Conservation (phyloP, 1,139 yeast species). For the Komagataea norvegica region DNA sequence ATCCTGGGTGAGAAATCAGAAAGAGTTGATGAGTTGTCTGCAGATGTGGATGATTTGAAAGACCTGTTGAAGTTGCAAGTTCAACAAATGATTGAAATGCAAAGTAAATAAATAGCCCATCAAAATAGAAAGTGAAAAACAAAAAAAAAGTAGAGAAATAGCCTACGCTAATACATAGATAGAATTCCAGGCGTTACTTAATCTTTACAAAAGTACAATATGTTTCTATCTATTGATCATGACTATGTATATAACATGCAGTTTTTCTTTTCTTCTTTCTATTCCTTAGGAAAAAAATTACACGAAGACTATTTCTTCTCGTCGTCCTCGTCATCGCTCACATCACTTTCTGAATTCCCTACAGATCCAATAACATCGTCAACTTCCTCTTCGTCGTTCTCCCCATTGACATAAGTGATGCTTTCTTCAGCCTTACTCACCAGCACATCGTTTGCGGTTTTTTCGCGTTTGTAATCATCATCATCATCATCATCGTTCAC, state of each 20-base stretch:
- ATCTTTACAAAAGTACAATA: too few relatives aligned
- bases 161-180: too few relatives aligned
- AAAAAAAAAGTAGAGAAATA: too few relatives aligned
- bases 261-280: constrained; percentile 18
- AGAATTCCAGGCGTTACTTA: too few relatives aligned
- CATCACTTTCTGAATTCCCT: constrained; percentile 24
- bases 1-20: constrained; percentile 88
- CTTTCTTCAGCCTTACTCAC: constrained; percentile 33
- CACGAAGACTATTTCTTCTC: too few relatives aligned
- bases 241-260: constrained; percentile 10
- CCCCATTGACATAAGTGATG: constrained; percentile 45
- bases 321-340: constrained; percentile 16
- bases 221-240: constrained; percentile 6
- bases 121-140: background rate
- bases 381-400: constrained; percentile 44
- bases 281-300: too few relatives aligned
- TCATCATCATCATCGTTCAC: constrained; percentile 11
- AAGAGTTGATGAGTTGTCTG: constrained; percentile 74
- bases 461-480: too few relatives aligned
- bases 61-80: constrained; percentile 78
- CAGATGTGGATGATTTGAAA: constrained; percentile 86
- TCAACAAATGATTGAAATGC: constrained; percentile 56
- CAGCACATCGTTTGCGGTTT: background rate
- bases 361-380: constrained; percentile 28
- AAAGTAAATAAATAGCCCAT: constrained; percentile 9